Evolutionary conservation across 2,329 filamentous ascomycete genomes (phyloP), one percentile per base, ranked within the genome.

Genomic region (Ophiostoma pallidulum): DNA sequence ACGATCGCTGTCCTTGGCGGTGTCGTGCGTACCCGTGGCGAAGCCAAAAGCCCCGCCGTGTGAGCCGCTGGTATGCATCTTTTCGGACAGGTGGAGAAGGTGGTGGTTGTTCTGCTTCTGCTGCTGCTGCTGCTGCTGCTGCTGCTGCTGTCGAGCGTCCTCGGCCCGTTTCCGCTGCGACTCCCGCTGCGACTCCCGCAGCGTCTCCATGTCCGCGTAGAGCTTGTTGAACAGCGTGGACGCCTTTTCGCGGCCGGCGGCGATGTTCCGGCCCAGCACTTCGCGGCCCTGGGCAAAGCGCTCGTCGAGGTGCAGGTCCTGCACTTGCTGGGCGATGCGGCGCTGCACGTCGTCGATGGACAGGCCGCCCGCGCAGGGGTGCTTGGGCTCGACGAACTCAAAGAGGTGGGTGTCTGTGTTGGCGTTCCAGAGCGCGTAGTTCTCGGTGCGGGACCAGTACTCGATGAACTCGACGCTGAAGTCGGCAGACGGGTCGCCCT

Each of bases 311-410:
- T 97, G 90, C 41, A 97, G 75, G 52, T 97, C 91, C 55, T 91
- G 85, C 42, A 98, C 86, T 66, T 97, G 92, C 63, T 94, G 86
- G 31, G 88, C 82, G 29, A 98, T 76, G 20, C 92, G 78, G 43
- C 92, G 78, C 62, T 96, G 91, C 12, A 98, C 84, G 62, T 98
- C 92, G 56, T 97, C 92, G 53, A 98, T 89, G 1, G 84, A 90
- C 18, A 98, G 73, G 0, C 89, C 91, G 22, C 92, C 92, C 1
- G 90, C 90, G 62, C 87, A 96, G 4, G 92, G 92, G 64, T 98
- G 92, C 52, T 82, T 83, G 2, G 92, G 92, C 60, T 94, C 89
- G 13, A 94, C 85, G 53, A 98, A 87, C 56, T 95, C 91, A 60
- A 97, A 98, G 14, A 98, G 75, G 59, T 95, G 85, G 14, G 82